Evolutionary conservation across 805 yeast genomes (phyloP).

Genomic region (Wickerhamomyces subpelliculosus): DNA sequence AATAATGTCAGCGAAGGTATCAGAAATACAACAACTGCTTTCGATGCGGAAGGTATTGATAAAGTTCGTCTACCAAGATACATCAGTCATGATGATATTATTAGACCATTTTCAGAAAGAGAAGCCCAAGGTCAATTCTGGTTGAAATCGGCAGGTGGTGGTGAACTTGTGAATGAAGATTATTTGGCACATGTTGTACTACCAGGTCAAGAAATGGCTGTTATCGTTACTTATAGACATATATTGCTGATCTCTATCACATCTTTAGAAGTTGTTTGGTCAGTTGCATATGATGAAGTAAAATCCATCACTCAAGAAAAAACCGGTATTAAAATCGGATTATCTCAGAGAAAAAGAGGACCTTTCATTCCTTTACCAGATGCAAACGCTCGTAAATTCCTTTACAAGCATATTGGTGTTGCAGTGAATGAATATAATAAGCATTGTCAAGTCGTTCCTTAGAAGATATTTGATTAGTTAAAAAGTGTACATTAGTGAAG

Average conservation of each 20-base stretch:
- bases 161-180: constrained; percentile 59
- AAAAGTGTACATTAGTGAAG: background rate
- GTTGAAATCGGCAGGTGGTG: constrained; percentile 81
- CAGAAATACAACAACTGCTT: constrained; percentile 83
- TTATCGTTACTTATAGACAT: constrained; percentile 65
- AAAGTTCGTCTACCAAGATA: constrained; percentile 80
- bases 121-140: constrained; percentile 94
- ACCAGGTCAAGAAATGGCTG: constrained; percentile 73
- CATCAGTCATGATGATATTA: constrained; percentile 60
- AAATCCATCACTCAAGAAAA: constrained; percentile 68
- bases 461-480: background rate
- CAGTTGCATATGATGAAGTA: constrained; percentile 54
- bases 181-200: constrained; percentile 83
- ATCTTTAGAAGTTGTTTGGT: constrained; percentile 62
- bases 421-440: constrained; percentile 81
- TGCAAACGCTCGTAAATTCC: constrained; percentile 47
- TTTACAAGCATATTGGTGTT: constrained; percentile 66
- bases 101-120: constrained; percentile 68
- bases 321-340: constrained; percentile 67
- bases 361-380: constrained; percentile 81
- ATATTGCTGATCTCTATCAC: constrained; percentile 64
- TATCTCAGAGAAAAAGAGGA: constrained; percentile 49
- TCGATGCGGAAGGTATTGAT: constrained; percentile 70
- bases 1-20: constrained; percentile 92
- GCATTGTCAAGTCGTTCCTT: constrained; percentile 46